Evolutionary conservation across 306 rosid genomes (phyloP).

Genomic region (Arachis stenosperma): DNA sequence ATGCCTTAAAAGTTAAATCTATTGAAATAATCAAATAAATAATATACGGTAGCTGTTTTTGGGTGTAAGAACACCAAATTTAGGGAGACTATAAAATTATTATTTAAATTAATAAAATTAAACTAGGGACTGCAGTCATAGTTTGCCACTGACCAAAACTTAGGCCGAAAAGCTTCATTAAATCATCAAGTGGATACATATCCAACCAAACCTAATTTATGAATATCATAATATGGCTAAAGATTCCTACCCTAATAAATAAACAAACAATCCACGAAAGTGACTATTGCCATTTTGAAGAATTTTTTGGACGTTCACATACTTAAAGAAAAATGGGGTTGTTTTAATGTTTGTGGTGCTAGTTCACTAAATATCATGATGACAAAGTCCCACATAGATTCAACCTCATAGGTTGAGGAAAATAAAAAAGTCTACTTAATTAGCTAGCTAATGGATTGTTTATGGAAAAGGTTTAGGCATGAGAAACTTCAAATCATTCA

Average conservation of each 20-base stretch:
- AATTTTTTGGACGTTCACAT: too few relatives aligned
- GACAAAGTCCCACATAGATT: background rate
- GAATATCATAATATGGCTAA: background rate
- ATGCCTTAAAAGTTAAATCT: background rate
- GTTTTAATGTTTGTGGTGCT: background rate
- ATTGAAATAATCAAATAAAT: background rate
- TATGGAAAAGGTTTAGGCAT: background rate
- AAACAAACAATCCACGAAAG: background rate
- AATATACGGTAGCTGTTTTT: background rate
- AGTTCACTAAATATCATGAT: background rate
- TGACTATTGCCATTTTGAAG: background rate
- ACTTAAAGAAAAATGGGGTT: too few relatives aligned
- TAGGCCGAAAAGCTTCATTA: slow-evolving; percentile 24
- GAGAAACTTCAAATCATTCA: background rate
- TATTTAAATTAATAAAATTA: background rate
- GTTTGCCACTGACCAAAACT: slow-evolving; percentile 3
- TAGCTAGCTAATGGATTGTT: background rate
- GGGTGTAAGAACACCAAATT: background rate
- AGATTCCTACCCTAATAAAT: background rate
- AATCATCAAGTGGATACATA: slow-evolving; percentile 6
- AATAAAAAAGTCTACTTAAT: background rate
- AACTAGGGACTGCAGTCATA: background rate
- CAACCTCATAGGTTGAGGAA: background rate
- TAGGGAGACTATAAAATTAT: background rate
- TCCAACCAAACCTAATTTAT: slow-evolving; percentile 1